phyloP scores from a whole-genome alignment of 2,329 filamentous ascomycete species.

The Fusarium brachygibbosum region DNA sequence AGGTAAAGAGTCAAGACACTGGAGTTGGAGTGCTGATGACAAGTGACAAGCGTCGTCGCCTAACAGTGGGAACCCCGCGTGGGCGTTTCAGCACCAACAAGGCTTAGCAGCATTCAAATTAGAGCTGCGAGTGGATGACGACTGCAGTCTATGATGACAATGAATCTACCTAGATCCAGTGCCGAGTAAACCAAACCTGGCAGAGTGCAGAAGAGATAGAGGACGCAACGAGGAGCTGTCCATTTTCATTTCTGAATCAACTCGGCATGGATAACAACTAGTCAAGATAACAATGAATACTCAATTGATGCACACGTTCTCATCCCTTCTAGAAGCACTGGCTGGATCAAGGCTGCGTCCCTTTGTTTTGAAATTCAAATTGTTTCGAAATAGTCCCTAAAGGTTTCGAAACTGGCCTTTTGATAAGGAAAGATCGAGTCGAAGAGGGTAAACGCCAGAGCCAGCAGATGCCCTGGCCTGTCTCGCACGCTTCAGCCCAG shows the following conservation, averaged over 20 bases:
- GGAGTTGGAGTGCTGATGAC: conserved; percentile 3
- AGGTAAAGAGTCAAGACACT: neutral
- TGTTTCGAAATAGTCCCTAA: neutral
- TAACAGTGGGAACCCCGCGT: conserved; percentile 31
- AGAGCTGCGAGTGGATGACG: conserved; percentile 31
- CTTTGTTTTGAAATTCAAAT: neutral
- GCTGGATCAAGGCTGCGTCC: neutral
- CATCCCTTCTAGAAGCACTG: neutral
- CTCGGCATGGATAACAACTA: neutral
- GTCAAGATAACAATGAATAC: neutral
- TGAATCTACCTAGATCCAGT: neutral
- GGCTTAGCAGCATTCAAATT: conserved; percentile 22
- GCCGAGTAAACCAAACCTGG: neutral
- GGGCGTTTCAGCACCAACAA: conserved; percentile 22
- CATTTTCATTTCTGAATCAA: neutral
- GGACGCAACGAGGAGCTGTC: neutral
- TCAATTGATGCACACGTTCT: neutral
- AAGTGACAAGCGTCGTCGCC: conserved; percentile 20
- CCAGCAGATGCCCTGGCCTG: neutral
- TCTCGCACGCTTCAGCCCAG: conserved; percentile 25
- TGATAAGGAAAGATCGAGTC: neutral
- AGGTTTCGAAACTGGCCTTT: no score
- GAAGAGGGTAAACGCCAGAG: conserved; percentile 3
- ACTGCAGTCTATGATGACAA: conserved; percentile 37
- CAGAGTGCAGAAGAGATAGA: neutral